Conservation (phyloP, 495 filamentous ascomycete genomes). For the Penicillium goetzii region DNA sequence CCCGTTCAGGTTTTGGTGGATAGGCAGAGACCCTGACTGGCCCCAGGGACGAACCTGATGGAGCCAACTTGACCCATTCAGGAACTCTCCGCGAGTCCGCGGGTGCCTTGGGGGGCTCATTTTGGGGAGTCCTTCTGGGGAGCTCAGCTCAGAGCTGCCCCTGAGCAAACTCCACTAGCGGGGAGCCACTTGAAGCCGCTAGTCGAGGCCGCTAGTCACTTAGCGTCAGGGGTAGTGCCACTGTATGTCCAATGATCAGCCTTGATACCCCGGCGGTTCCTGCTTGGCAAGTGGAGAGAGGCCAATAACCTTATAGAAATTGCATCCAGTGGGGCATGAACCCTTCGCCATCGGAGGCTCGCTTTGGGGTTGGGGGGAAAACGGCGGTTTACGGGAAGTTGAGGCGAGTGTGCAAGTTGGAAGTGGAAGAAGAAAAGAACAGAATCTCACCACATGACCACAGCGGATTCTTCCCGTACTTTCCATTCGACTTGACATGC, state of each 20-base stretch:
- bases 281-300: conserved; percentile 29
- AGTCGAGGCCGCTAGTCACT: conserved; percentile 13
- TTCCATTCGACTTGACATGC: background rate
- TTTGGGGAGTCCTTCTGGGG: background rate
- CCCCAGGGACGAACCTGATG: conserved; percentile 7
- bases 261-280: conserved; percentile 29
- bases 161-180: conserved; percentile 24
- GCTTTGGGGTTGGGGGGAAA: background rate
- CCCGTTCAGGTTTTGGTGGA: background rate
- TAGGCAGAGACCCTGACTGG: conserved; percentile 23
- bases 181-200: conserved; percentile 18
- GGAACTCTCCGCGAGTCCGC: conserved; percentile 14
- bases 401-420: background rate
- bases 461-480: background rate
- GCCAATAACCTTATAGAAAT: conserved; percentile 25
- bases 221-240: conserved; percentile 29
- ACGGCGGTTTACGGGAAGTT: background rate
- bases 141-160: conserved; percentile 14
- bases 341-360: conserved; percentile 6
- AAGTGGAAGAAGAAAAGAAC: background rate
- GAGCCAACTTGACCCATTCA: conserved; percentile 12
- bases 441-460: background rate
- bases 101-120: conserved; percentile 11
- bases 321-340: conserved; percentile 8
- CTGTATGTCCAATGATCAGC: conserved; percentile 15